phyloP scores from a whole-genome alignment of 176 grass and related monocot genomes.

The Oropetium thomaeum region DNA sequence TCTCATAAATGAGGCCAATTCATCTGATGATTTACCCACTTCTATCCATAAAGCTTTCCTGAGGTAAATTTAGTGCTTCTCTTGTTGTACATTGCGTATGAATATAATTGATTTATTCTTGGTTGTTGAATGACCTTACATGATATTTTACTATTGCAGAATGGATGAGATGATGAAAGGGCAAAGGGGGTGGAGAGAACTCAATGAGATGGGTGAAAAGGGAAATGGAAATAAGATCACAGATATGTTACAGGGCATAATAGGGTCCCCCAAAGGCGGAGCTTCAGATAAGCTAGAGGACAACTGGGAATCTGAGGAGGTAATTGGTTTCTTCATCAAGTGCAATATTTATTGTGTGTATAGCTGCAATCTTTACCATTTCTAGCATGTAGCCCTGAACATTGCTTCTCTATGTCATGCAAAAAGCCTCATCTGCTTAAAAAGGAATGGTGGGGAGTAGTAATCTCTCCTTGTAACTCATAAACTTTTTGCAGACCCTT shows the following conservation, averaged over 20 bases:
- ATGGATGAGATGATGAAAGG: slow-evolving; percentile 99
- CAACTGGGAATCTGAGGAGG: slow-evolving; percentile 65
- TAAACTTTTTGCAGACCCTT: neutral
- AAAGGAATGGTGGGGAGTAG: neutral
- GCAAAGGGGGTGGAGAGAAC: slow-evolving; percentile 95
- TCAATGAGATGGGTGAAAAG: slow-evolving; percentile 74
- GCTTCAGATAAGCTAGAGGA: slow-evolving; percentile 46
- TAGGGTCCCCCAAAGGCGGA: slow-evolving; percentile 65
- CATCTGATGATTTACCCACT: slow-evolving; percentile 58
- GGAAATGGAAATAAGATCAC: slow-evolving; percentile 84
- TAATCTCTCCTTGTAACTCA: neutral
- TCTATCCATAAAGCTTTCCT: slow-evolving; percentile 71
- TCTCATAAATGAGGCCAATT: slow-evolving; percentile 55
- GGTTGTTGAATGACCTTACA: slow-evolving; percentile 1
- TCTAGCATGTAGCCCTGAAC: neutral
- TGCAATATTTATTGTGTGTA: neutral
- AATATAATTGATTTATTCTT: slow-evolving; percentile 8
- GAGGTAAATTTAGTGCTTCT: slow-evolving; percentile 45
- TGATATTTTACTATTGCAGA: slow-evolving; percentile 44
- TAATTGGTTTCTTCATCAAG: slow-evolving; percentile 13
- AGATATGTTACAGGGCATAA: slow-evolving; percentile 79
- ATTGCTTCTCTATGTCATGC: neutral
- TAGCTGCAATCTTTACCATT: neutral
- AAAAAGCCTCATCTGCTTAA: slow-evolving; percentile 1
- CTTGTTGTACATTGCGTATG: neutral